Conservation (phyloP, 169 alveolate species). For the Eimeria necatrix region DNA sequence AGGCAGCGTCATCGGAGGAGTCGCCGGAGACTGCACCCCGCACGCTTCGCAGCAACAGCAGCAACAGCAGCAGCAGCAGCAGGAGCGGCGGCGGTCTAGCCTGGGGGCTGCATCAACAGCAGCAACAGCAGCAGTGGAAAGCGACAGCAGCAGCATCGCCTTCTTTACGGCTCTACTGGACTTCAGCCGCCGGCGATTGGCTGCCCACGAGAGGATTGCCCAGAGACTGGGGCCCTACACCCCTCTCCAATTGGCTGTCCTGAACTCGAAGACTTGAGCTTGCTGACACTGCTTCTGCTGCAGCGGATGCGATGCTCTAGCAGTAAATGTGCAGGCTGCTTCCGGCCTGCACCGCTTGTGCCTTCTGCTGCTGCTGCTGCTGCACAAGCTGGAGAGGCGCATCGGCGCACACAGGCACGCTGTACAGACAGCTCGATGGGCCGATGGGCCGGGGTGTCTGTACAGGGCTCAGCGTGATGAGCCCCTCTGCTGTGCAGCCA, state of each 20-base stretch:
- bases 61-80: conserved; percentile 64
- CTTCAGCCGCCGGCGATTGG: conserved; percentile 25
- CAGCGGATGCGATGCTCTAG: neutral
- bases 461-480: too few relatives aligned
- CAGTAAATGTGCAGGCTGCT: too few relatives aligned
- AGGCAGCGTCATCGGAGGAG: neutral
- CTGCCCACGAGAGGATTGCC: neutral
- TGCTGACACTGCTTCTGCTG: conserved; percentile 5
- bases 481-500: too few relatives aligned
- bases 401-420: too few relatives aligned
- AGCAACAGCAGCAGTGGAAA: neutral
- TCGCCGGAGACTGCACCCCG: conserved; percentile 19
- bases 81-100: conserved; percentile 63
- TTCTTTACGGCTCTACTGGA: conserved; percentile 59
- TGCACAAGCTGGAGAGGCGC: too few relatives aligned
- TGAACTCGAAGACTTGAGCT: neutral
- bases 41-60: conserved; percentile 49
- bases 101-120: conserved; percentile 30
- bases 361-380: too few relatives aligned
- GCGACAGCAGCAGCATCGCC: neutral
- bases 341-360: too few relatives aligned
- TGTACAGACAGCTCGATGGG: too few relatives aligned
- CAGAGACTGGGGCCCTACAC: conserved; percentile 59
- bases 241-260: neutral
- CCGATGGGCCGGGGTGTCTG: too few relatives aligned